Percentiles rank a stretch among this genome's conserved stretches.
These are phyloP conservation scores for Cytospora schulzeri DNA, from an alignment of 2,329 filamentous ascomycete species.

Conservation along the genomic window DNA sequence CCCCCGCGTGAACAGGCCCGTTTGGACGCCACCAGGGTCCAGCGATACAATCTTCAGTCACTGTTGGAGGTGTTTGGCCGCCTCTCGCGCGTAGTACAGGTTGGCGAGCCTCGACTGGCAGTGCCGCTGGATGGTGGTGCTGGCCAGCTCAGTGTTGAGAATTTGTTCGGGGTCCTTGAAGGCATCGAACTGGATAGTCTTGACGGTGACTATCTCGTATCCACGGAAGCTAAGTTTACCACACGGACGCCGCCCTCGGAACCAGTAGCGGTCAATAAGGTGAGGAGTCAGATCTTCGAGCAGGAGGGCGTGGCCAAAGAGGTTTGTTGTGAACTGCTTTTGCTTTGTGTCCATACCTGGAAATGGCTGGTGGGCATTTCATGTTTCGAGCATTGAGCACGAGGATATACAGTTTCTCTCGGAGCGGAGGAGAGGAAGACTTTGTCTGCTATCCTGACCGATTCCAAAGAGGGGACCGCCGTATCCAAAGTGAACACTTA, in stretches of 20 bases:
- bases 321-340: no score
- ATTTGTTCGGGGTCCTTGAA: conserved; percentile 17
- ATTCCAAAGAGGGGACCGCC: conserved; percentile 41
- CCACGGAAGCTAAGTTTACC: no score
- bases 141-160: background rate
- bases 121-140: conserved; percentile 30
- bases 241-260: no score
- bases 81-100: conserved; percentile 31
- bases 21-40: conserved; percentile 31
- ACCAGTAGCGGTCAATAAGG: no score
- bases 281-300: no score
- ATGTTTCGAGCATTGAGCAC: conserved; percentile 47
- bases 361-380: no score
- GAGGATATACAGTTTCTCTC: conserved; percentile 44
- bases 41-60: conserved; percentile 29
- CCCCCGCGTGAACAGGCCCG: conserved; percentile 26
- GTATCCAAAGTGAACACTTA: conserved; percentile 36
- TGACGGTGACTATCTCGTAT: conserved; percentile 13
- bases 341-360: no score
- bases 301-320: no score
- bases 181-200: conserved; percentile 28
- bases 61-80: conserved; percentile 31
- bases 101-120: conserved; percentile 35
- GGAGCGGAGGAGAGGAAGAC: conserved; percentile 33
- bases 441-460: conserved; percentile 37